phyloP scores from a whole-genome alignment of 306 rosid species.

The Gynostemma pentaphyllum region DNA sequence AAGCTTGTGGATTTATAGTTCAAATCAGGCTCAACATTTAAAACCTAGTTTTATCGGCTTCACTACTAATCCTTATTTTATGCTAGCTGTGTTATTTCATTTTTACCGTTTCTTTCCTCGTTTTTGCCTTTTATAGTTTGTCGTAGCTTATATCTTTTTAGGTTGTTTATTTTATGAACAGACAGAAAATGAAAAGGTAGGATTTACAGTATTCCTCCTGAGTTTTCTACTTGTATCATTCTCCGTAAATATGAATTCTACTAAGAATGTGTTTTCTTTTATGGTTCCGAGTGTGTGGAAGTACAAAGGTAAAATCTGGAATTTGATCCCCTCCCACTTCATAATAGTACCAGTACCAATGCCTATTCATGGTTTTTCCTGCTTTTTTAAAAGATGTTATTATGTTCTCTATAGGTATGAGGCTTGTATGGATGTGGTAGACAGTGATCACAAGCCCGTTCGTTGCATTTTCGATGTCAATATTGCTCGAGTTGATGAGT shows the following conservation, averaged over 20 bases:
- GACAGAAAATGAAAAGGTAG: neutral
- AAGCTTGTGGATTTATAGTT: no score
- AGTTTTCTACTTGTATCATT: neutral
- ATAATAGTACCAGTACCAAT: neutral
- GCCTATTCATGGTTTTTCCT: neutral
- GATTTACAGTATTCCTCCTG: neutral
- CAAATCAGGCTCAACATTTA: no score
- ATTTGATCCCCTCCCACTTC: neutral
- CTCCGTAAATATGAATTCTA: neutral
- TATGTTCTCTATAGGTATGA: constrained; percentile 53
- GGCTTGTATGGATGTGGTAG: constrained; percentile 96
- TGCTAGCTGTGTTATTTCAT: neutral
- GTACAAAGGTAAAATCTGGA: neutral
- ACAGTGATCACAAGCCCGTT: constrained; percentile 98
- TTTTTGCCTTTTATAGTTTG: no score
- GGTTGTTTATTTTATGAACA: neutral
- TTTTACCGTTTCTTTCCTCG: neutral
- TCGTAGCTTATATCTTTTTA: neutral
- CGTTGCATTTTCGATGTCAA: constrained; percentile 75
- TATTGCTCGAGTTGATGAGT: constrained; percentile 84
- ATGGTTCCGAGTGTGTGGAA: neutral
- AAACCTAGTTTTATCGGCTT: no score
- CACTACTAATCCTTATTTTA: no score
- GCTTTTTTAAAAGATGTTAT: constrained; percentile 2
- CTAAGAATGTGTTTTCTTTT: neutral